Base-by-base conservation (phyloP, 768 basidiomycete species). In the Pholiota microspora region DNA sequence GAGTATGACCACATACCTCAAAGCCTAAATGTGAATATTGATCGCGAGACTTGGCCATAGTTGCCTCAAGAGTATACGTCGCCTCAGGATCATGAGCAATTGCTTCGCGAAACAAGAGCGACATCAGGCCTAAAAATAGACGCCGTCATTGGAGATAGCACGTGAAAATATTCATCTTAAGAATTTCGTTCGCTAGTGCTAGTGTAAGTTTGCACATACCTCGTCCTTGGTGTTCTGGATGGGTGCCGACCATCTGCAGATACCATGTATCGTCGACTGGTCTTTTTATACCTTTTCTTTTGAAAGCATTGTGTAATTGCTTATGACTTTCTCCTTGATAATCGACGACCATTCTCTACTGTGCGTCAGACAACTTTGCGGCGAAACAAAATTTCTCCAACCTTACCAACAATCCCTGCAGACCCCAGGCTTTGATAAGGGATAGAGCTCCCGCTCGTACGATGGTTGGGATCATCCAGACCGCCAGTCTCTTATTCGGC, bases 11-110 rank as follows among this genome's bases (percentile, higher is more conserved):
- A 40, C 62, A 44, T 51, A 68, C 69, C 62, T 67, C 66, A 49
- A 66, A 72, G 3, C 71, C 69, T 2, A 69, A 36, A 53, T 67
- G 71, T 4, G 56, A 45, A 59, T 71, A 72, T 49, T 61, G 65
- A 53, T 69, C 67, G 45, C 67, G 60, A 16, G 64, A 65, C 35
- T 64, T 64, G 7, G 62, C 15, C 0, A 68, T 65, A 10, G 67
- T 67, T 7, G 69, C 67, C 51, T 71, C 67, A 2, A 72, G 55
- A 0, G 58, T 65, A 51, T 63, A 68, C 7, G 58, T 62, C 8
- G 45, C 53, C 16, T 60, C 23, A 4, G 67, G 65, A 1, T 66
- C 59, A 58, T 66, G 42, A 0, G 57, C 57, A 49, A 63, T 67
- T 10, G 58, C 62, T 45, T 72, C 71, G 16, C 65, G 63, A 6